Evolutionary conservation across 1,284 basidiomycete genomes (phyloP).

Genomic region (Rhodotorula glutinis): DNA sequence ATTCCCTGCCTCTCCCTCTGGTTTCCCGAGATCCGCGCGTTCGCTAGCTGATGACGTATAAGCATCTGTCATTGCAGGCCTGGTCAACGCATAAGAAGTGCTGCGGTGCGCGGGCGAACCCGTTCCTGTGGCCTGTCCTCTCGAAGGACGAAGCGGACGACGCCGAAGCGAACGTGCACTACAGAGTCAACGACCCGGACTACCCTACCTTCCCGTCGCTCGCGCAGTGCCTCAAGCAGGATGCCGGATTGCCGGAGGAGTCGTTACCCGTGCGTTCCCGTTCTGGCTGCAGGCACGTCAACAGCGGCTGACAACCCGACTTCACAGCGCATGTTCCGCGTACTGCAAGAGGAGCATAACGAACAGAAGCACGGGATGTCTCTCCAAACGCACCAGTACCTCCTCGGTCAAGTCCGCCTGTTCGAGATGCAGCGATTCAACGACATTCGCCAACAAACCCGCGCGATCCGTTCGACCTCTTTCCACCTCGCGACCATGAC

Average conservation of each 20-base stretch:
- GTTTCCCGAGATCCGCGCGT: no score
- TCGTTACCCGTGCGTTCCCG: not conserved
- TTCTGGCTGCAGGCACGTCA: no score
- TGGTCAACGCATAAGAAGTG: not conserved
- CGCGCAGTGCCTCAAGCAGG: no score
- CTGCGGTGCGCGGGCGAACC: conserved; percentile 2
- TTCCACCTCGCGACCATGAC: not conserved
- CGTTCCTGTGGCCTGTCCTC: conserved; percentile 11
- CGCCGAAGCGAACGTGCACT: not conserved
- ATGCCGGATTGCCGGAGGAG: not conserved
- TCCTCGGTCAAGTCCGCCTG: not conserved
- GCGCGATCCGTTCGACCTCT: not conserved
- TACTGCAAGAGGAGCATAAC: not conserved
- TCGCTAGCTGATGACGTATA: no score
- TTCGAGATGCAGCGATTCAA: conserved; percentile 1
- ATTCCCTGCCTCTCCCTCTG: no score
- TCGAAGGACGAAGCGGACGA: not conserved
- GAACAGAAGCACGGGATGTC: not conserved
- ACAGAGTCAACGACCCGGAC: not conserved
- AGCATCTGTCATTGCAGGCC: no score
- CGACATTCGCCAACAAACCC: not conserved
- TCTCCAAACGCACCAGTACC: not conserved
- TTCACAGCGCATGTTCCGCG: not conserved
- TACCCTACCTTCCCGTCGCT: not conserved
- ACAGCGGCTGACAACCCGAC: not conserved